Percentiles rank a stretch among this genome's conserved stretches.
These are phyloP conservation scores for Boletus coffeatus DNA, from an alignment of 1,284 basidiomycete genomes.

Conservation along the genomic window DNA sequence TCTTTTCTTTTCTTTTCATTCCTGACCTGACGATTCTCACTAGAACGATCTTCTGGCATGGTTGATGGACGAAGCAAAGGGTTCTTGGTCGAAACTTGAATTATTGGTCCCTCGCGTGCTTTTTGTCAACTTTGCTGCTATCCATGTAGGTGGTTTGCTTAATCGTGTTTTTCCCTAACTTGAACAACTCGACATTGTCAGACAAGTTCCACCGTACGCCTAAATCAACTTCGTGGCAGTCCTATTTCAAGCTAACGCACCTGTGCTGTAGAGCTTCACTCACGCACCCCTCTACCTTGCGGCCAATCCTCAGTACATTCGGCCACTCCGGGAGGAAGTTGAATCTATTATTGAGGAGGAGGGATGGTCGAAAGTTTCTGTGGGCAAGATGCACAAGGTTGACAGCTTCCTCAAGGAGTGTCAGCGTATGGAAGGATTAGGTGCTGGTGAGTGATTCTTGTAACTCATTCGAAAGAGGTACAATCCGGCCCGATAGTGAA, in stretches of 20 bases:
- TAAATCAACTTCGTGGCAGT: too few relatives aligned
- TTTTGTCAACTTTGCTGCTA: slow-evolving; percentile 34
- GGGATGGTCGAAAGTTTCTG: slow-evolving; percentile 39
- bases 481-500: slow-evolving; percentile 19
- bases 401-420: slow-evolving; percentile 46
- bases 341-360: slow-evolving; percentile 28
- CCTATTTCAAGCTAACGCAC: background rate
- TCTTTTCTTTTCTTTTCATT: slow-evolving; percentile 24
- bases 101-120: slow-evolving; percentile 32
- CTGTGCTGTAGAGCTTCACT: slow-evolving; percentile 21
- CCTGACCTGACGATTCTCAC: background rate
- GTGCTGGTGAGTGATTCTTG: slow-evolving; percentile 19
- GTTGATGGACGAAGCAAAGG: slow-evolving; percentile 37
- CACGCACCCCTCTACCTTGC: slow-evolving; percentile 35
- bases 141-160: slow-evolving; percentile 25
- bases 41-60: slow-evolving; percentile 32
- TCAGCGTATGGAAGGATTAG: slow-evolving; percentile 31
- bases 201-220: background rate
- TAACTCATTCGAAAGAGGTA: background rate
- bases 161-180: background rate
- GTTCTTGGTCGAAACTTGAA: slow-evolving; percentile 23
- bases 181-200: background rate
- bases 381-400: slow-evolving; percentile 38
- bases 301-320: slow-evolving; percentile 23
- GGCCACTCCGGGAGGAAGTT: background rate